phyloP scores from a whole-genome alignment of 345 rosid genomes.

The Lagerstroemia speciosa region DNA sequence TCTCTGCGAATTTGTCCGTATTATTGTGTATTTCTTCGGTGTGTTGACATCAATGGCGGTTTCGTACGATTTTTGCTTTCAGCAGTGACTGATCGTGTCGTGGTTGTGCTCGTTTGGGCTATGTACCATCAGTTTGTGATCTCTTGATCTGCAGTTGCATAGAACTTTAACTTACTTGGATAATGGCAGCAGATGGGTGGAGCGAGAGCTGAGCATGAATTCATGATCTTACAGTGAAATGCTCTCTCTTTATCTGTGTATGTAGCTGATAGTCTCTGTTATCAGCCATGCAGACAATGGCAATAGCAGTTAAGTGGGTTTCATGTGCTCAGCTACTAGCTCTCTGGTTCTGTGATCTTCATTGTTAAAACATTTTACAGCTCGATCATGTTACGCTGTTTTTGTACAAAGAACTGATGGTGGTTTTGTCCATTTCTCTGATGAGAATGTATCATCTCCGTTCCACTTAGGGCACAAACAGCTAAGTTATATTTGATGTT shows the following conservation, averaged over 20 bases:
- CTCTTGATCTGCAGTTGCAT: not conserved
- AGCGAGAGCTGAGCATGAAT: too few species aligned
- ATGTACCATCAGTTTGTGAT: not conserved
- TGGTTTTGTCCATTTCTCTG: not conserved
- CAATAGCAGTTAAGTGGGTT: too few species aligned
- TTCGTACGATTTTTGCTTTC: not conserved
- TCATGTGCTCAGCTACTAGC: not conserved
- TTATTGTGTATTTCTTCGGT: not conserved
- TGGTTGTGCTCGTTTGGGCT: not conserved
- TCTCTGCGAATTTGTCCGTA: not conserved
- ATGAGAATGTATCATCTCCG: not conserved
- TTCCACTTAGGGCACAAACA: too few species aligned
- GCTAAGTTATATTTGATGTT: too few species aligned
- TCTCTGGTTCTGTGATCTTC: not conserved
- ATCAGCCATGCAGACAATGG: too few species aligned
- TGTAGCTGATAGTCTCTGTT: not conserved
- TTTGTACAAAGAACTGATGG: not conserved
- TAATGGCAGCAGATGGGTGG: not conserved
- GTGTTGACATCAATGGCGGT: not conserved
- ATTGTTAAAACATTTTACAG: not conserved
- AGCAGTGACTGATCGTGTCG: not conserved
- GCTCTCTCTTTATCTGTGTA: not conserved
- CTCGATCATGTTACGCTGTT: not conserved
- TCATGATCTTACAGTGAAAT: too few species aligned
- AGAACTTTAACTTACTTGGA: not conserved